phyloP scores from a whole-genome alignment of 2,329 filamentous ascomycete species.

The Neonectria coccinea region DNA sequence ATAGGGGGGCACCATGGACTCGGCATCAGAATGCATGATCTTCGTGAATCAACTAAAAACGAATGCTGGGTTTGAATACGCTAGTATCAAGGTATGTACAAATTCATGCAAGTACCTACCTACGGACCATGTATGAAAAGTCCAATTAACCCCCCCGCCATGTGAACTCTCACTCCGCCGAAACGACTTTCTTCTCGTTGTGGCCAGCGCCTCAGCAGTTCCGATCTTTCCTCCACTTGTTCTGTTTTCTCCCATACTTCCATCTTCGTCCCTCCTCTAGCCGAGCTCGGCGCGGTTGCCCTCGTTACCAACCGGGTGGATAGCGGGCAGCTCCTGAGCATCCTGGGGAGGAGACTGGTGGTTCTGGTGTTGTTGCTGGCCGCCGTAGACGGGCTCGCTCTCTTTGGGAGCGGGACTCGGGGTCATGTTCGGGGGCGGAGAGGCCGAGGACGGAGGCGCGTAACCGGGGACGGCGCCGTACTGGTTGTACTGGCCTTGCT shows the following conservation, averaged over 20 bases:
- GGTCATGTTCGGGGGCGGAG: slow-evolving; percentile 47
- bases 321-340: slow-evolving; percentile 46
- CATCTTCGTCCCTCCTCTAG: slow-evolving; percentile 19
- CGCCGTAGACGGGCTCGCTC: slow-evolving; percentile 14
- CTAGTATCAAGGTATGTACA: slow-evolving; percentile 37
- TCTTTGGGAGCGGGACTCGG: slow-evolving; percentile 47
- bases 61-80: slow-evolving; percentile 24
- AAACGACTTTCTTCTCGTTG: background rate
- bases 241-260: background rate
- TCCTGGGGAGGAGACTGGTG: slow-evolving; percentile 22
- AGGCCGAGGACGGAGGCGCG: slow-evolving; percentile 35
- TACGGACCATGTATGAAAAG: slow-evolving; percentile 20
- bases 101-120: slow-evolving; percentile 31
- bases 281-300: slow-evolving; percentile 50
- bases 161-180: background rate
- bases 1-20: slow-evolving; percentile 1
- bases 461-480: slow-evolving; percentile 37
- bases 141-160: slow-evolving; percentile 23
- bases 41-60: slow-evolving; percentile 21
- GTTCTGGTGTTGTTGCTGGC: slow-evolving; percentile 27
- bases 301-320: slow-evolving; percentile 47
- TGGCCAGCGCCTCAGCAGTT: background rate
- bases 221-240: background rate
- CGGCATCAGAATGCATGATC: slow-evolving; percentile 27
- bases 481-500: slow-evolving; percentile 42